A percentile compares a stretch with the other conserved stretches of the same genome.
These are phyloP conservation scores for Lipomyces sp. DNA, from an alignment of 805 yeast genomes.

Conservation along the genomic window DNA sequence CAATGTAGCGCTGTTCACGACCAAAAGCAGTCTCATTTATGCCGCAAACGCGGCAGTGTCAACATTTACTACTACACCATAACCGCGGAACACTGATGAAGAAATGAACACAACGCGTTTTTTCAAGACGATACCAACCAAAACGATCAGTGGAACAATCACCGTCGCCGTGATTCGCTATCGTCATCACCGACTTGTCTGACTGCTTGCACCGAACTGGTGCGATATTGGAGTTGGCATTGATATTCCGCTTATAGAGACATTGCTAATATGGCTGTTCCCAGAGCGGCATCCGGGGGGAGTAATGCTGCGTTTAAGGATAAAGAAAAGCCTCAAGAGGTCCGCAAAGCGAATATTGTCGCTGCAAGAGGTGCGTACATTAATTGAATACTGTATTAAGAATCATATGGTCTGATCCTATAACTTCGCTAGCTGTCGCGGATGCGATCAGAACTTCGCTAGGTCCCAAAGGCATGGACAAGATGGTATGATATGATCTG, in stretches of 20 bases:
- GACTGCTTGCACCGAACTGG: neutral
- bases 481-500: slow-evolving; percentile 59
- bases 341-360: slow-evolving; percentile 81
- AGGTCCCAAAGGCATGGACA: slow-evolving; percentile 99
- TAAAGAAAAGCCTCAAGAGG: slow-evolving; percentile 94
- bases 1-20: neutral
- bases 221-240: neutral
- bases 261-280: slow-evolving; percentile 28
- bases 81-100: neutral
- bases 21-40: neutral
- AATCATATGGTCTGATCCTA: neutral
- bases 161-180: neutral
- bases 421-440: slow-evolving; percentile 65
- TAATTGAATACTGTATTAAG: neutral
- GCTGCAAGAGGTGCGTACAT: slow-evolving; percentile 65
- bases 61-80: neutral
- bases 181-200: neutral
- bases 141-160: neutral
- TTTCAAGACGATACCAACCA: neutral
- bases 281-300: slow-evolving; percentile 16
- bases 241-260: neutral
- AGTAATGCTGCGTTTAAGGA: slow-evolving; percentile 77
- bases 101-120: neutral
- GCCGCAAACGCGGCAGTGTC: neutral
- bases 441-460: slow-evolving; percentile 93